These are phyloP conservation scores for Cutaneotrichosporon dermatis DNA, from an alignment of 1,284 basidiomycete genomes.

Conservation along the genomic window DNA sequence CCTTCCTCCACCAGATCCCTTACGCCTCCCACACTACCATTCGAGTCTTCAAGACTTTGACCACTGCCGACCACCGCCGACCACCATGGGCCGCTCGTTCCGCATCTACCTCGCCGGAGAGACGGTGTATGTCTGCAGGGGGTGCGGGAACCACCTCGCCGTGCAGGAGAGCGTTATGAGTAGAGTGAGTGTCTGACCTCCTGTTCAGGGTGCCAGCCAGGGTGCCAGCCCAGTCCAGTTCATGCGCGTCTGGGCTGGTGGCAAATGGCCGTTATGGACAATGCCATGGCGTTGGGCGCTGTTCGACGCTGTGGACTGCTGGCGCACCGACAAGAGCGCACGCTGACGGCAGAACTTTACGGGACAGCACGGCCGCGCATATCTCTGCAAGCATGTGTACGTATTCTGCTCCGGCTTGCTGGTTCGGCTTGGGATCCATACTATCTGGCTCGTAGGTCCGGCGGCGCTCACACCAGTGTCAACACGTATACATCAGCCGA, in stretches of 20 bases:
- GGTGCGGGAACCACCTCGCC: constrained; percentile 88
- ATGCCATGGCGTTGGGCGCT: too few relatives aligned
- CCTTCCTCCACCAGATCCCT: too few relatives aligned
- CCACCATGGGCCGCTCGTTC: constrained; percentile 44
- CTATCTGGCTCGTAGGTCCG: too few relatives aligned
- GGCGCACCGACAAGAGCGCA: too few relatives aligned
- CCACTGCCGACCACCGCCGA: background rate
- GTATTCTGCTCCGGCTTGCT: constrained; percentile 35
- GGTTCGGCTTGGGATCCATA: too few relatives aligned
- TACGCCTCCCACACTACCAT: too few relatives aligned
- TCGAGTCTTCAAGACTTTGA: background rate
- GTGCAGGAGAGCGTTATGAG: constrained; percentile 89
- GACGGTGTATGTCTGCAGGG: constrained; percentile 84
- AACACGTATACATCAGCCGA: constrained; percentile 77
- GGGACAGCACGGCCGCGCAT: constrained; percentile 89
- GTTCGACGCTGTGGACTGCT: too few relatives aligned
- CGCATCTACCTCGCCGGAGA: constrained; percentile 81
- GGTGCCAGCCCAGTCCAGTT: too few relatives aligned
- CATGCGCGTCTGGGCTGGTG: too few relatives aligned
- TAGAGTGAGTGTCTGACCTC: constrained; percentile 57
- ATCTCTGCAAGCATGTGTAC: constrained; percentile 87
- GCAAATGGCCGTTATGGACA: too few relatives aligned
- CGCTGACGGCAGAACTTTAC: constrained; percentile 54
- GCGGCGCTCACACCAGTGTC: constrained; percentile 56
- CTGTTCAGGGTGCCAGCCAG: too few relatives aligned